Conservation (phyloP, 2,329 filamentous ascomycete genomes). For the Ascocoryne sarcoides region DNA sequence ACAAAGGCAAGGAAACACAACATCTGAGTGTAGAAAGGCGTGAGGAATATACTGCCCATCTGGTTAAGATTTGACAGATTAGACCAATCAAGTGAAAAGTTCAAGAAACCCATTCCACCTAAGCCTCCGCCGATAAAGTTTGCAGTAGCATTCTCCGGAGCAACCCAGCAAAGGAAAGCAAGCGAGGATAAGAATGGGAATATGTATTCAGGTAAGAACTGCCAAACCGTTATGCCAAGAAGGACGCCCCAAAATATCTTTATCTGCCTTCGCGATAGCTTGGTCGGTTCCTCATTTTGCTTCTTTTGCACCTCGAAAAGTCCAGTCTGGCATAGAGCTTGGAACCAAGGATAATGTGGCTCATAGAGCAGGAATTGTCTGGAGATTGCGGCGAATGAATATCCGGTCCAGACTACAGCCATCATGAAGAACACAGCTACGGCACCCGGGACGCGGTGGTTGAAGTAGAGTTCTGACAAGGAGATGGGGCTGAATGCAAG, state of each 20-base stretch:
- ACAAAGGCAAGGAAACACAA: constrained; percentile 46
- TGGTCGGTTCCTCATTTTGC: constrained; percentile 41
- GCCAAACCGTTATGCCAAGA: constrained; percentile 46
- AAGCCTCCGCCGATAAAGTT: constrained; percentile 53
- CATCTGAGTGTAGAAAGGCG: constrained; percentile 51
- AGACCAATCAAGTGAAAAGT: constrained; percentile 52
- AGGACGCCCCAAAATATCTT: constrained; percentile 47
- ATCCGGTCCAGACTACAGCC: constrained; percentile 48
- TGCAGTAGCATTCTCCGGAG: constrained; percentile 45
- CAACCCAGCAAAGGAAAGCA: constrained; percentile 56
- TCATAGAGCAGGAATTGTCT: constrained; percentile 50
- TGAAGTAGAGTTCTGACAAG: constrained; percentile 49
- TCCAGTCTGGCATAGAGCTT: constrained; percentile 46
- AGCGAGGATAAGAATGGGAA: constrained; percentile 52
- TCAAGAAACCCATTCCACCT: constrained; percentile 54
- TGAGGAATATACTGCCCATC: constrained; percentile 42
- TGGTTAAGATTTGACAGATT: constrained; percentile 40
- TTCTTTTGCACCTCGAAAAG: constrained; percentile 49
- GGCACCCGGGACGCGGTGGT: constrained; percentile 40
- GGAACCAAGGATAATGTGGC: constrained; percentile 47
- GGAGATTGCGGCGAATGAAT: constrained; percentile 49
- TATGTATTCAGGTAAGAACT: constrained; percentile 52
- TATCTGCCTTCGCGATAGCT: constrained; percentile 43
- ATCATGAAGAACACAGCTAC: constrained; percentile 53
- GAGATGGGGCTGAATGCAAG: constrained; percentile 43